Evolutionary conservation across 768 basidiomycete genomes (phyloP).

Genomic region (Agrocybe pediades): DNA sequence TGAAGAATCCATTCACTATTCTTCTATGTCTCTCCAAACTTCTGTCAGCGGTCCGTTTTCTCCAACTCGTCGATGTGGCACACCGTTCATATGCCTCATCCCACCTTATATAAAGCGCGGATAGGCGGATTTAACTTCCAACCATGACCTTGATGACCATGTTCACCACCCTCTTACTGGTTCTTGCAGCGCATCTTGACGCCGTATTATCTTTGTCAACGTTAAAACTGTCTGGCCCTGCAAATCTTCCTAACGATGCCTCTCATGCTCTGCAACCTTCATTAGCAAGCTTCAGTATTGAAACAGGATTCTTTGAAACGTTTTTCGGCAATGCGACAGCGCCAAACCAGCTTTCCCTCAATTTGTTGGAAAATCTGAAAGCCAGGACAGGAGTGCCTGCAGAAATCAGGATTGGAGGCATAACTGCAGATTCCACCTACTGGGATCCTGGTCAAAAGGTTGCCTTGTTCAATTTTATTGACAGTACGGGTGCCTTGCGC

Average conservation of each 20-base stretch:
- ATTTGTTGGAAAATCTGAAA: slow-evolving; percentile 46
- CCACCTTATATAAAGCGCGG: neutral
- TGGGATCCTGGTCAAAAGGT: slow-evolving; percentile 43
- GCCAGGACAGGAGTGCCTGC: slow-evolving; percentile 45
- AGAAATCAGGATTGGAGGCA: slow-evolving; percentile 53
- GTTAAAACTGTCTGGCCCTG: slow-evolving; percentile 40
- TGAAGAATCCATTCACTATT: too few species aligned
- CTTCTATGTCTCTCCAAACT: neutral
- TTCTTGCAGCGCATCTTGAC: neutral
- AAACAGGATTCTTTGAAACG: slow-evolving; percentile 54
- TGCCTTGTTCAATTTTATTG: slow-evolving; percentile 46
- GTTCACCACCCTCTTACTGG: neutral
- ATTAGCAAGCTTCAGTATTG: slow-evolving; percentile 55
- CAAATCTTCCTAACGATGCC: slow-evolving; percentile 42
- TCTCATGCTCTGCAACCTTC: slow-evolving; percentile 45
- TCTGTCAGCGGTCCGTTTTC: neutral
- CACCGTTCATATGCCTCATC: neutral
- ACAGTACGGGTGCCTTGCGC: slow-evolving; percentile 39
- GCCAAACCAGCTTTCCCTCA: slow-evolving; percentile 45
- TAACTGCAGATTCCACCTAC: slow-evolving; percentile 55
- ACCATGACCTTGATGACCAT: neutral
- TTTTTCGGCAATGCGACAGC: slow-evolving; percentile 46
- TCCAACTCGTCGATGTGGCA: slow-evolving; percentile 10
- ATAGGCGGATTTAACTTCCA: neutral
- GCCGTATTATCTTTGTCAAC: slow-evolving; percentile 15